Conservation (phyloP, 225 moss, liverwort and hornwort species). For the Bryoerythrophyllum caledonicum region DNA sequence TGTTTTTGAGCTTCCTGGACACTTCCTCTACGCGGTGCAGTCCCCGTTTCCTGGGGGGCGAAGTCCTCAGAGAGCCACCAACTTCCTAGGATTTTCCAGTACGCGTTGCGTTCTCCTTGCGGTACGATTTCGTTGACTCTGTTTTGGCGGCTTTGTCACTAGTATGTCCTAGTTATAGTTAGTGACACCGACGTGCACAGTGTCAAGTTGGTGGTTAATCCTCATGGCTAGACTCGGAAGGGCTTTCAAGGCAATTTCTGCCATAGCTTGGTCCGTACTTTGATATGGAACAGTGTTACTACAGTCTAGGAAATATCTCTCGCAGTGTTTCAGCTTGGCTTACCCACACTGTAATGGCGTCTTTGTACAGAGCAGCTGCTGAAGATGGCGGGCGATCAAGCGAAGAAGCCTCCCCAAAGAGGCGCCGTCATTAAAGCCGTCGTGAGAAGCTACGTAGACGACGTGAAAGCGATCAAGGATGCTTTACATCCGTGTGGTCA, state of each 20-base stretch:
- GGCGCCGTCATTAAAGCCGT: slow-evolving; percentile 6
- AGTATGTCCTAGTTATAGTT: neutral
- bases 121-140: slow-evolving; percentile 7
- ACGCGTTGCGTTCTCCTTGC: neutral
- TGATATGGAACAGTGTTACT: neutral
- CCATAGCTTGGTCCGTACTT: neutral
- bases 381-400: neutral
- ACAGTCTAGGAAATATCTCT: neutral
- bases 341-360: neutral
- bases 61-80: neutral
- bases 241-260: neutral
- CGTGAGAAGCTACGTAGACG: neutral
- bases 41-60: neutral
- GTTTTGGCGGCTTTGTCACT: slow-evolving; percentile 10
- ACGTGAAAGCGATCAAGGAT: neutral
- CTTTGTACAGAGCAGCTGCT: neutral
- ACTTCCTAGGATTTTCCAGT: neutral
- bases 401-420: neutral
- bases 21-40: neutral
- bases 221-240: too few species aligned
- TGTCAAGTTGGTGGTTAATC: neutral
- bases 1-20: slow-evolving; percentile 13
- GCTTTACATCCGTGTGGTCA: neutral
- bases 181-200: neutral
- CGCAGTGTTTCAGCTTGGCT: neutral